A percentile compares a stretch with the other conserved stretches of the same genome.
Conservation (phyloP, 75 land plant species). For the Ceratopteris richardii region DNA sequence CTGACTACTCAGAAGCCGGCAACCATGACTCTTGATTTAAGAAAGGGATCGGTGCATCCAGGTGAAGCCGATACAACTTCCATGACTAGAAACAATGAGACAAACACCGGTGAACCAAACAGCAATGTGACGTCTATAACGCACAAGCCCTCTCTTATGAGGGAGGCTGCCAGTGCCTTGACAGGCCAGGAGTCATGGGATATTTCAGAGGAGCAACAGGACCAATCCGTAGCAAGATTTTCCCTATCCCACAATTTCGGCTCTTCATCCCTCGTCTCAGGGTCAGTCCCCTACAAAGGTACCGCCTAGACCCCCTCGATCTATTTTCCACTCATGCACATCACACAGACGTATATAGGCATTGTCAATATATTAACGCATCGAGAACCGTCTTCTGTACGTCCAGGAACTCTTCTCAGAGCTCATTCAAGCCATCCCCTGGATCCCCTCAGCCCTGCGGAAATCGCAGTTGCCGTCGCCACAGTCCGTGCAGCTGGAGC, state of each 20-base stretch:
- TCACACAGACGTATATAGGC: no score
- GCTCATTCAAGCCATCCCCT: conserved; percentile 82
- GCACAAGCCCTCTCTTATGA: conserved; percentile 1
- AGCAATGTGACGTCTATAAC: neutral
- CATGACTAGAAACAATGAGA: neutral
- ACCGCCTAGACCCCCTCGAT: neutral
- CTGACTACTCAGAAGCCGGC: no score
- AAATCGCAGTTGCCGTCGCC: conserved; percentile 85
- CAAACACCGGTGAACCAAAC: neutral
- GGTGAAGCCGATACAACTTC: neutral
- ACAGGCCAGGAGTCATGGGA: neutral
- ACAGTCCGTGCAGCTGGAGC: conserved; percentile 97
- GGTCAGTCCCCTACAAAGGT: neutral
- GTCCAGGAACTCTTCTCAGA: conserved; percentile 33
- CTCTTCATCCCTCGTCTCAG: neutral
- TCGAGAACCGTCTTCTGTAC: conserved; percentile 14
- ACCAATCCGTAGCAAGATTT: neutral
- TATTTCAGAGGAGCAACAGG: neutral
- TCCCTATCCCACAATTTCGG: neutral
- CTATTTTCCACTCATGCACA: no score
- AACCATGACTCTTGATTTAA: no score
- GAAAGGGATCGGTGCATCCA: no score
- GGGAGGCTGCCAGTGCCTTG: neutral
- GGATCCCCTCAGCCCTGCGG: conserved; percentile 90
- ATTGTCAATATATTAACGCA: neutral